phyloP scores from a whole-genome alignment of 2,329 filamentous ascomycete species.

The Trichoderma atroviride region DNA sequence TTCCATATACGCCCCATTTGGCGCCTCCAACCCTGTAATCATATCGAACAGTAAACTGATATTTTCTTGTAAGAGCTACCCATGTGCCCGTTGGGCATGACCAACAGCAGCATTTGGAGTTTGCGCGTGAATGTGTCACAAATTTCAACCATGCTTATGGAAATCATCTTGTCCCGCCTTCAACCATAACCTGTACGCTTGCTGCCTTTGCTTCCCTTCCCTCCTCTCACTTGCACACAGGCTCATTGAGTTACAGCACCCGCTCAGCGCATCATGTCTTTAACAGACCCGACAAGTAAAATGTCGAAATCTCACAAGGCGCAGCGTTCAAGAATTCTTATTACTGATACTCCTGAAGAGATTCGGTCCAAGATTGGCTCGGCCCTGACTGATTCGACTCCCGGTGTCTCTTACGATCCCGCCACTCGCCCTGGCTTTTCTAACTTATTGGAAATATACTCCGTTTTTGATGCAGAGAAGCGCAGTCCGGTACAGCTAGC shows the following conservation, averaged over 20 bases:
- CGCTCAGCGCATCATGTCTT: slow-evolving; percentile 85
- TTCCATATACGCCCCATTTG: neutral
- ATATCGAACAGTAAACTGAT: slow-evolving; percentile 4
- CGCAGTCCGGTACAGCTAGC: slow-evolving; percentile 48
- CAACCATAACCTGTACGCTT: slow-evolving; percentile 70
- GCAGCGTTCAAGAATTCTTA: slow-evolving; percentile 74
- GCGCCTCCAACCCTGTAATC: neutral
- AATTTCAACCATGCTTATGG: slow-evolving; percentile 82
- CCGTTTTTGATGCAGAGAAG: slow-evolving; percentile 60
- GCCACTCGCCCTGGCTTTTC: slow-evolving; percentile 74
- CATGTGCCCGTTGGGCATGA: slow-evolving; percentile 98
- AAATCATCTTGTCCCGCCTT: slow-evolving; percentile 64
- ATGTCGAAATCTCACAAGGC: slow-evolving; percentile 91
- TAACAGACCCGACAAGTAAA: slow-evolving; percentile 75
- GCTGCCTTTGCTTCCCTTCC: neutral
- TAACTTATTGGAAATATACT: slow-evolving; percentile 82
- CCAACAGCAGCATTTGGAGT: slow-evolving; percentile 91
- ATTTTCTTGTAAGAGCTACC: slow-evolving; percentile 62
- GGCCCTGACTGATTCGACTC: slow-evolving; percentile 75
- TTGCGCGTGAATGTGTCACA: slow-evolving; percentile 80
- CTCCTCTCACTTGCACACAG: neutral
- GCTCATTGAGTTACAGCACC: slow-evolving; percentile 55
- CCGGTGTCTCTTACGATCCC: slow-evolving; percentile 72
- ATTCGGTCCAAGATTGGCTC: slow-evolving; percentile 71
- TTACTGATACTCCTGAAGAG: slow-evolving; percentile 68